Evolutionary conservation across 2,329 filamentous ascomycete genomes (phyloP), one percentile per base, ranked within the genome.

Genomic region (Penicillium brevicompactum): DNA sequence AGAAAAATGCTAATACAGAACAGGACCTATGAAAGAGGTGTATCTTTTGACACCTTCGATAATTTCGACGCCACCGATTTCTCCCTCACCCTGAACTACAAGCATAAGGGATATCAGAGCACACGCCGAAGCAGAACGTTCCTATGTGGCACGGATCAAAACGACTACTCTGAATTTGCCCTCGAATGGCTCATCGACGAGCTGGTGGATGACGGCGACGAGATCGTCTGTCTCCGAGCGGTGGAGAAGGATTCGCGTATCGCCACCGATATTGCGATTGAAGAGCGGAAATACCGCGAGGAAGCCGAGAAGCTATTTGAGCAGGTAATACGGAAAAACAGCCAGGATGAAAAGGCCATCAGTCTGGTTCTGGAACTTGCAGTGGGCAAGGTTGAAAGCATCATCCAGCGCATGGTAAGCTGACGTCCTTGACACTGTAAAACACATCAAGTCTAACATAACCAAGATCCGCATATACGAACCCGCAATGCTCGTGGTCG

Each of bases 121-220:
- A 87, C 87, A 41, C 87, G 91, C 57, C 84, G 90, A 56, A 94
- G 90, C 51, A 86, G 92, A 50, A 95, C 91, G 8, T 96, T 96
- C 67, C 86, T 97, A 70, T 93, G 92, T 60, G 92, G 92, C 18
- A 89, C 92, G 16, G 92, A 96, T 74, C 90, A 93, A 67, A 92
- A 96, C 65, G 85, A 91, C 55, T 96, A 96, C 74, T 96, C 91
- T 6, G 90, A 96, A 59, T 94, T 93, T 74, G 92, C 92, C 14
- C 80, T 97, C 16, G 90, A 95, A 73, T 97, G 92, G 92, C 82
- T 96, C 48, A 84, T 97, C 38, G 91, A 95, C 66, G 91, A 96
- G 75, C 82, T 96, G 53, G 91, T 96, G 40, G 92, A 96, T 66
- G 92, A 96, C 67, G 92, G 92, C 16, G 92, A 97, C 70, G 91